phyloP scores from a whole-genome alignment of 2,329 filamentous ascomycete genomes.

The Ophiocordyceps camponoti-saundersi region DNA sequence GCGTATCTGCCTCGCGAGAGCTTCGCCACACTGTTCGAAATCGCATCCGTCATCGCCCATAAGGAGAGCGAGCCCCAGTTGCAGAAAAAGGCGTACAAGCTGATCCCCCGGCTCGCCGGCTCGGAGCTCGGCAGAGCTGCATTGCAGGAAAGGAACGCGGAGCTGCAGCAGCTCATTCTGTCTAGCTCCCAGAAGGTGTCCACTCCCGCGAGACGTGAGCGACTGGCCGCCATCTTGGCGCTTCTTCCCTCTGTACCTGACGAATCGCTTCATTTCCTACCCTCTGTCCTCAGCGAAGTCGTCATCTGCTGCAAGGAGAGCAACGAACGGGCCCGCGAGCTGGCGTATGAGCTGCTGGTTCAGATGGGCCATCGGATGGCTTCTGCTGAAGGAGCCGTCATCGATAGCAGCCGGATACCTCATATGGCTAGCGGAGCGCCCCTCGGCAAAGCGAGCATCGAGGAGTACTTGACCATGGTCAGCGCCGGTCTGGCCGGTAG shows the following conservation, averaged over 20 bases:
- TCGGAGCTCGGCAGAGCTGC: conserved; percentile 65
- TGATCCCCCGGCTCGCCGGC: conserved; percentile 77
- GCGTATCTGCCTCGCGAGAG: conserved; percentile 80
- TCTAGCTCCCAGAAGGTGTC: conserved; percentile 71
- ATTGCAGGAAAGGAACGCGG: conserved; percentile 54
- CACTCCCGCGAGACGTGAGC: conserved; percentile 70
- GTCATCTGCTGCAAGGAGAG: conserved; percentile 95
- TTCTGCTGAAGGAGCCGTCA: conserved; percentile 46
- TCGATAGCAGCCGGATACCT: conserved; percentile 73
- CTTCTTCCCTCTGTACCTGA: conserved; percentile 65
- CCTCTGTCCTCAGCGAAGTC: conserved; percentile 78
- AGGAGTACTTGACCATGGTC: conserved; percentile 97
- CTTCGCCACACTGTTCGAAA: conserved; percentile 70
- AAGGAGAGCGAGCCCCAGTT: conserved; percentile 75
- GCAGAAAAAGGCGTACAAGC: conserved; percentile 98
- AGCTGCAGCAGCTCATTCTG: conserved; percentile 71
- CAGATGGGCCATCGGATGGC: conserved; percentile 71
- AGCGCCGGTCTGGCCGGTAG: conserved; percentile 85
- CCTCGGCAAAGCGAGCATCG: conserved; percentile 61
- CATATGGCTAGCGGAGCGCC: conserved; percentile 74
- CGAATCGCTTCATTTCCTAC: conserved; percentile 79
- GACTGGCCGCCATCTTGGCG: conserved; percentile 65
- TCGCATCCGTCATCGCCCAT: conserved; percentile 68
- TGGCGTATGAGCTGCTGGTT: conserved; percentile 80
- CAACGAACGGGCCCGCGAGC: conserved; percentile 82